Evolutionary conservation across 352 stramenopile genomes (phyloP), one percentile per base, ranked within the genome.

Genomic region (Pythium phragmitis): DNA sequence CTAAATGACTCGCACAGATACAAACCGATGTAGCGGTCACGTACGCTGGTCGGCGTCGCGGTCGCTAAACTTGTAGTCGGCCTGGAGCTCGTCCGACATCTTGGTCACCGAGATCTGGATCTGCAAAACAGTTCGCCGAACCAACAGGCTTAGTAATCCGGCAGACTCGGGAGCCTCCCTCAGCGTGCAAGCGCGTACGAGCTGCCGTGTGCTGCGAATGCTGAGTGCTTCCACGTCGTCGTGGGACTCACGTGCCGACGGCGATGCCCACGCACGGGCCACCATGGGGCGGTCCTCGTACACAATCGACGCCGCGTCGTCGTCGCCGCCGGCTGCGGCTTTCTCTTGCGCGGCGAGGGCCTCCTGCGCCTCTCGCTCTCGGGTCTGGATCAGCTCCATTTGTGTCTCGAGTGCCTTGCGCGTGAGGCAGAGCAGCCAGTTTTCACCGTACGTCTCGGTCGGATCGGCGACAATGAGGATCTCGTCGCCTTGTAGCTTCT

Each of bases 11-110:
- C 26, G 26, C 2, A 30, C 26, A 30, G 26, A 30, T 30, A 5
- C 26, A 30, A 30, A 5, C 26, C 26, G 26, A 30, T 30, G 4
- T 30, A 30, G 26, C 26, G 2, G 26, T 5, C 26, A 30, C 72
- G 58, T 72, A 88, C 84, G 82, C 33, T 94, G 82, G 60, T 92
- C 85, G 7, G 85, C 82, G 46, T 92, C 82, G 0, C 83, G 82
- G 41, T 94, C 83, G 60, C 76, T 92, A 67, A 92, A 91, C 68
- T 92, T 92, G 79, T 86, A 91, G 67, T 94, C 82, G 17, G 82
- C 78, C 45, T 92, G 89, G 57, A 92, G 80, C 62, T 90, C 80
- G 63, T 94, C 80, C 39, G 84, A 88, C 74, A 89, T 91, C 45
- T 89, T 89, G 14, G 82, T 91, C 37, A 92, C 74, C 2, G 85